phyloP scores from a whole-genome alignment of 2,329 filamentous ascomycete species.

The Beauveria medogensis region DNA sequence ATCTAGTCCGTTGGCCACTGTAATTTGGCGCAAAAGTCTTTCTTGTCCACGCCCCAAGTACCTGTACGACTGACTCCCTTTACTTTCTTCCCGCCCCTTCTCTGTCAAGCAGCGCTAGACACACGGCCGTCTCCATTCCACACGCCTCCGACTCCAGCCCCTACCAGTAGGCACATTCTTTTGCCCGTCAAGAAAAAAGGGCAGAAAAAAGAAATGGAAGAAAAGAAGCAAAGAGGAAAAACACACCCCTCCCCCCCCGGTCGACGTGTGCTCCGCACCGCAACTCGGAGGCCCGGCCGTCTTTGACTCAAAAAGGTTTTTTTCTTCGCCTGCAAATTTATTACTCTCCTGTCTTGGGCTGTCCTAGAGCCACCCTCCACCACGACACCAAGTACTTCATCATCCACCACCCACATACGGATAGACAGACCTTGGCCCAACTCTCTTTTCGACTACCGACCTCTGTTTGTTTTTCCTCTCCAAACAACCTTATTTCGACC shows the following conservation, averaged over 20 bases:
- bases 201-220: conserved; percentile 8
- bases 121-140: conserved; percentile 3
- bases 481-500: neutral
- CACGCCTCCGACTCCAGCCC: neutral
- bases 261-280: conserved; percentile 1
- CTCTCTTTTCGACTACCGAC: conserved; percentile 1
- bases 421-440: neutral
- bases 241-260: conserved; percentile 6
- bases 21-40: neutral
- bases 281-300: conserved; percentile 6
- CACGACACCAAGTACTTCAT: conserved; percentile 8
- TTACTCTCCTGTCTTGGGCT: neutral
- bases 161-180: neutral
- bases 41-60: neutral
- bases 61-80: neutral
- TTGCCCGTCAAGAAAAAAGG: neutral
- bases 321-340: neutral
- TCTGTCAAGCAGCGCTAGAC: neutral
- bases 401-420: conserved; percentile 1
- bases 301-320: conserved; percentile 8
- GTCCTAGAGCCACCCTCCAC: neutral
- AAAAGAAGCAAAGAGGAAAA: conserved; percentile 12
- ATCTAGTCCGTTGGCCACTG: neutral
- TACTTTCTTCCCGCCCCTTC: neutral
- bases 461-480: neutral